Evolutionary conservation across 192 early-diverging fungal genomes (phyloP).

Genomic region (Mortierella alpina): DNA sequence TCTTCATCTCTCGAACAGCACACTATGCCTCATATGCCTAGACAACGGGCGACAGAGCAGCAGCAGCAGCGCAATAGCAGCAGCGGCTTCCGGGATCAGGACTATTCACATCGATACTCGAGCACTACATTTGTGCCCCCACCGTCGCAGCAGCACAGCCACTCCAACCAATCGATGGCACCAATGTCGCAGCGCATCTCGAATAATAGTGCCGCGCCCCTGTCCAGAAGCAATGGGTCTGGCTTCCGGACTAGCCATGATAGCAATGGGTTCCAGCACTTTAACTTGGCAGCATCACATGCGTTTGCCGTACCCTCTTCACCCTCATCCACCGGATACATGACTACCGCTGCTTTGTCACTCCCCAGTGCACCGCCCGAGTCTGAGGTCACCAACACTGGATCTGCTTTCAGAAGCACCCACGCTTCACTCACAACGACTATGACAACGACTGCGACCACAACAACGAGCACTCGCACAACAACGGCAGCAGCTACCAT

Average conservation of each 20-base stretch:
- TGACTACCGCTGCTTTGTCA: neutral
- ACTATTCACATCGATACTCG: conserved; percentile 13
- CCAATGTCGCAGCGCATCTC: neutral
- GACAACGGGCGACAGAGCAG: conserved; percentile 11
- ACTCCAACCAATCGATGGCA: neutral
- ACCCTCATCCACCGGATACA: neutral
- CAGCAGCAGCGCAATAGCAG: conserved; percentile 14
- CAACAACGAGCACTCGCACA: too few species aligned
- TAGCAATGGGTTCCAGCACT: conserved; percentile 24
- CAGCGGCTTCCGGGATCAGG: too few species aligned
- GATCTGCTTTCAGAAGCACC: too few species aligned
- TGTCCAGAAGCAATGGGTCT: conserved; percentile 5
- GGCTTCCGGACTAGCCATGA: conserved; percentile 38
- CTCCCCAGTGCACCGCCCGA: neutral
- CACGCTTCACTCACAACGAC: too few species aligned
- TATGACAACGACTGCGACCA: too few species aligned
- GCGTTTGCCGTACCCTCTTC: neutral
- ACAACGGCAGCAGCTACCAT: too few species aligned
- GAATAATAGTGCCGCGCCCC: conserved; percentile 6
- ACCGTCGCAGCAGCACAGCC: conserved; percentile 19
- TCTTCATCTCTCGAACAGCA: neutral
- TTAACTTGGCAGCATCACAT: neutral
- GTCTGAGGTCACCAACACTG: neutral
- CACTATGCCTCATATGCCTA: conserved; percentile 9
- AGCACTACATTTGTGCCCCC: conserved; percentile 15